Evolutionary conservation across 2,329 filamentous ascomycete genomes (phyloP).

Genomic region (Didymella segeticola): DNA sequence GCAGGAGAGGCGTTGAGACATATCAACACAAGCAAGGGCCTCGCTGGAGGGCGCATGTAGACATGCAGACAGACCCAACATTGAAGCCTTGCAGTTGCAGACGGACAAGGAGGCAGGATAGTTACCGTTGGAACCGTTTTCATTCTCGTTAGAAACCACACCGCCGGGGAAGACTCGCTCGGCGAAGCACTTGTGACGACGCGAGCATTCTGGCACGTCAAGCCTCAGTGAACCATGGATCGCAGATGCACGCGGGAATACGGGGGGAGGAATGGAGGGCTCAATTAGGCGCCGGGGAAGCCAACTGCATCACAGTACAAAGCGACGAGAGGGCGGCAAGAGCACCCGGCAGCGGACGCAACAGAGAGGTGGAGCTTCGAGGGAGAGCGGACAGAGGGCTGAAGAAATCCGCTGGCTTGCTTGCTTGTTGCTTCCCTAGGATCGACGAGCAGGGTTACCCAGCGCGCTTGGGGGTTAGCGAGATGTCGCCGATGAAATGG

Average conservation of each 20-base stretch:
- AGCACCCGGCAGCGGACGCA: constrained; percentile 36
- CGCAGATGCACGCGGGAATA: constrained; percentile 27
- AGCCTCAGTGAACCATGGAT: constrained; percentile 35
- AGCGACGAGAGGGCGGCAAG: constrained; percentile 29
- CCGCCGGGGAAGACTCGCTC: constrained; percentile 48
- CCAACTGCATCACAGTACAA: constrained; percentile 32
- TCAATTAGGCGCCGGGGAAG: constrained; percentile 27
- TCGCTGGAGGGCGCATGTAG: constrained; percentile 14
- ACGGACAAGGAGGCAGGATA: constrained; percentile 29
- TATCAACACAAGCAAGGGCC: constrained; percentile 42
- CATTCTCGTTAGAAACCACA: constrained; percentile 51
- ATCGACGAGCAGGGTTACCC: constrained; percentile 43
- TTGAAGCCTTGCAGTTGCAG: constrained; percentile 19
- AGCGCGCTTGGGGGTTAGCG: constrained; percentile 39
- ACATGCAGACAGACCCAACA: constrained; percentile 14
- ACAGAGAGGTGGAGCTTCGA: constrained; percentile 38
- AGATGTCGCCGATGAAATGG: constrained; percentile 43
- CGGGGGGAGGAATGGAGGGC: constrained; percentile 25
- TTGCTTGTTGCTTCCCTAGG: constrained; percentile 39
- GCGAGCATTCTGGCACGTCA: constrained; percentile 52
- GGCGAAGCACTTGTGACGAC: constrained; percentile 46
- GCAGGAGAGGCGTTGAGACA: constrained; percentile 31
- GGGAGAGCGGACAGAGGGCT: constrained; percentile 39
- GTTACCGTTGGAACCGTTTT: constrained; percentile 56
- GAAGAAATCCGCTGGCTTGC: constrained; percentile 40